These are phyloP conservation scores for Pseudogymnoascus sp. DNA, from an alignment of 2,329 filamentous ascomycete species.

Conservation along the genomic window DNA sequence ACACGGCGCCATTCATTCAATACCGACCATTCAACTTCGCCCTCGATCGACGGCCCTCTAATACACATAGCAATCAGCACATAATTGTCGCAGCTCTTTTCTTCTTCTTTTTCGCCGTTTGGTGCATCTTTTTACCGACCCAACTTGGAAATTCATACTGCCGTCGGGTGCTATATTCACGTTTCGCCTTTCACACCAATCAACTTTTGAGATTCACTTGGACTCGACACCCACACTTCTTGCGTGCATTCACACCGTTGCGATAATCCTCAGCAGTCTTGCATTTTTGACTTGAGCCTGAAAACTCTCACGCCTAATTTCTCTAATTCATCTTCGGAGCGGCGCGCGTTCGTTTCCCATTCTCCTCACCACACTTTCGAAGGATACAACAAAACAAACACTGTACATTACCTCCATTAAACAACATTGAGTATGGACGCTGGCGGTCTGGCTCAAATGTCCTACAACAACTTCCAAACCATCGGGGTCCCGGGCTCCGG, in stretches of 20 bases:
- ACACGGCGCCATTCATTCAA: neutral
- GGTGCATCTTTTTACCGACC: neutral
- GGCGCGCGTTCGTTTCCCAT: neutral
- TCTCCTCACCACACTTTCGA: neutral
- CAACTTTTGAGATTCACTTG: neutral
- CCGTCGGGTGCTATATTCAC: neutral
- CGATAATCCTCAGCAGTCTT: slow-evolving; percentile 2
- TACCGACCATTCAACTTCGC: neutral
- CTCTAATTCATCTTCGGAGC: slow-evolving; percentile 1
- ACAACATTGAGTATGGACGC: slow-evolving; percentile 59
- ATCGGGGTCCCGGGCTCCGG: slow-evolving; percentile 70
- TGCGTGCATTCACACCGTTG: neutral
- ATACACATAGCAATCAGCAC: slow-evolving; percentile 5
- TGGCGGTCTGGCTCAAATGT: slow-evolving; percentile 99
- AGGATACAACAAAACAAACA: slow-evolving; percentile 3
- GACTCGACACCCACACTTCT: neutral
- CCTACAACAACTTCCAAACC: slow-evolving; percentile 72
- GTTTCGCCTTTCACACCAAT: neutral
- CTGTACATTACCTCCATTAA: slow-evolving; percentile 4
- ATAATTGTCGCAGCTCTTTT: neutral
- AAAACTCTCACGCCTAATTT: neutral
- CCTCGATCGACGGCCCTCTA: neutral
- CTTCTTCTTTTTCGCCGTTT: neutral
- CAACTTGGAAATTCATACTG: neutral
- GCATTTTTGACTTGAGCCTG: neutral